A percentile compares a stretch with the other conserved stretches of the same genome.
phyloP scores from a whole-genome alignment of 2,329 filamentous ascomycete species.

The Parastagonospora avenae region DNA sequence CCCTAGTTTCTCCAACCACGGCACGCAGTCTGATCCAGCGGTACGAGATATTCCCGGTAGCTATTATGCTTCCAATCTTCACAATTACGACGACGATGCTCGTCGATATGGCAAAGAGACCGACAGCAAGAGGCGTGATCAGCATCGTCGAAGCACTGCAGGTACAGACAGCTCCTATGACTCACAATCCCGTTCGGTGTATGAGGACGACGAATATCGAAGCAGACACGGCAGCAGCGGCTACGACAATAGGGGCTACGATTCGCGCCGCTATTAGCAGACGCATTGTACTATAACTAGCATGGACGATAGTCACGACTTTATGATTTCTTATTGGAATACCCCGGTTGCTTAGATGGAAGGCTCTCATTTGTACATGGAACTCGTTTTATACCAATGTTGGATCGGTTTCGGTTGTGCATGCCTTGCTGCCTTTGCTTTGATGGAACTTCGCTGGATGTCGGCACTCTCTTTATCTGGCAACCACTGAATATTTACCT shows the following conservation, averaged over 20 bases:
- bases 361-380: slow-evolving; percentile 4
- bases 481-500: neutral
- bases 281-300: neutral
- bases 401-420: neutral
- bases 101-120: slow-evolving; percentile 38
- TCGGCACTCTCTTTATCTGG: neutral
- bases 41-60: slow-evolving; percentile 36
- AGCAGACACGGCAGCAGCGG: slow-evolving; percentile 28
- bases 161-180: slow-evolving; percentile 35
- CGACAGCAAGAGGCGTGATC: slow-evolving; percentile 33
- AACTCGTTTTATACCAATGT: slow-evolving; percentile 4
- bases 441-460: neutral
- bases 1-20: slow-evolving; percentile 42
- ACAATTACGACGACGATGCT: slow-evolving; percentile 39
- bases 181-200: slow-evolving; percentile 33
- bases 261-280: slow-evolving; percentile 35
- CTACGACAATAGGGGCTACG: slow-evolving; percentile 37
- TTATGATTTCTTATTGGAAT: slow-evolving; percentile 4
- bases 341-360: neutral
- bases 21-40: slow-evolving; percentile 40
- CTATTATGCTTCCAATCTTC: slow-evolving; percentile 40
- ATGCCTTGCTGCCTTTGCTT: slow-evolving; percentile 1
- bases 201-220: slow-evolving; percentile 41
- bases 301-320: neutral
- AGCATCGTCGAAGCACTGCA: slow-evolving; percentile 29